Conservation (phyloP, 2,329 filamentous ascomycete genomes). For the Metarhizium humberi region DNA sequence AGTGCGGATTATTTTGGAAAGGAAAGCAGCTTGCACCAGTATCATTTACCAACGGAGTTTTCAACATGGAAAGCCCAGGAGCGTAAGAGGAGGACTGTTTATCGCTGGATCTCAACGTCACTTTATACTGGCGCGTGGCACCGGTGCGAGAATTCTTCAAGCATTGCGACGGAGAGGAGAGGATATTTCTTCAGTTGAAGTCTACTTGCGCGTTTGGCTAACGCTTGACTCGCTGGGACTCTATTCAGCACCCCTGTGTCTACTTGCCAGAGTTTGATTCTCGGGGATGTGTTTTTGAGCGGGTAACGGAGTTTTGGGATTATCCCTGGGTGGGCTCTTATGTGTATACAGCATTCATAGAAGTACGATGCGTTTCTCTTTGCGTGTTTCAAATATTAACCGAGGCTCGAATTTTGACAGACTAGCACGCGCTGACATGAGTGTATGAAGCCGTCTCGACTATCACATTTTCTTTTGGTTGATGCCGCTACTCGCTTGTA, state of each 20-base stretch:
- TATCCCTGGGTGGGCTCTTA: slow-evolving; percentile 6
- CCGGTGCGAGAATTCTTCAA: not conserved
- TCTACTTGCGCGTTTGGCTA: not conserved
- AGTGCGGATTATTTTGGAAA: slow-evolving; percentile 4
- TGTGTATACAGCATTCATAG: slow-evolving; percentile 6
- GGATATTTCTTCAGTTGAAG: not conserved
- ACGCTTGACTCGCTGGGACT: not conserved
- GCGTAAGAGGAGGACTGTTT: not conserved
- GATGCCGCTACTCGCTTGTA: too few relatives aligned
- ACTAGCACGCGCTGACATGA: not conserved
- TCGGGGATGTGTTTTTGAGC: not conserved
- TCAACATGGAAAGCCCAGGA: not conserved
- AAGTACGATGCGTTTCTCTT: not conserved
- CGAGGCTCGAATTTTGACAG: not conserved
- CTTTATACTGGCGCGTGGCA: not conserved
- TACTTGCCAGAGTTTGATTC: not conserved
- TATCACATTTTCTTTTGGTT: too few relatives aligned
- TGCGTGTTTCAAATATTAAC: not conserved
- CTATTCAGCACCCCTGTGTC: not conserved
- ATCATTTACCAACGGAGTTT: not conserved
- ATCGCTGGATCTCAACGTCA: not conserved
- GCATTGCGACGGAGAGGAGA: not conserved
- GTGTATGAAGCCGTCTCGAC: too few relatives aligned
- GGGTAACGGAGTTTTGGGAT: slow-evolving; percentile 17
- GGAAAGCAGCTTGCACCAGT: slow-evolving; percentile 3